These are phyloP conservation scores for Yamagishiella unicocca DNA, from an alignment of 139 green algal genomes.

Conservation along the genomic window DNA sequence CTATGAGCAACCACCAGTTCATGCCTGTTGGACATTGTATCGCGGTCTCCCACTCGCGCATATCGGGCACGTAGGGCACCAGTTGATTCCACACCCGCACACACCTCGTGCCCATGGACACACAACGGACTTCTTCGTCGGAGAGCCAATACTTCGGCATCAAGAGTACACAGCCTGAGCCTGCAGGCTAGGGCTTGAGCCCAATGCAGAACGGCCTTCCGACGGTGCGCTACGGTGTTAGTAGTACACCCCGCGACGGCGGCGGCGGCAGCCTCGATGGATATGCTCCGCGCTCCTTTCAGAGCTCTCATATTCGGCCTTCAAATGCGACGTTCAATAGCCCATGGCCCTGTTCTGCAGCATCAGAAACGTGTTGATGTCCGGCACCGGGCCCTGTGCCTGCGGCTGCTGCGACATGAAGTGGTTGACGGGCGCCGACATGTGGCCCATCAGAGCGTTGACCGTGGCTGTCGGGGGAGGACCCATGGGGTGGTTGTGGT, in stretches of 20 bases:
- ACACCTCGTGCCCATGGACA: too few species aligned
- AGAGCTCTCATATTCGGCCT: not conserved
- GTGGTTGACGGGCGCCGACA: not conserved
- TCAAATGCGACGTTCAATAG: too few species aligned
- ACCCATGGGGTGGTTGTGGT: not conserved
- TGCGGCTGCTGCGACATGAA: not conserved
- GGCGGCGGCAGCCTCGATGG: conserved; percentile 17
- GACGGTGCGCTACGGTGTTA: conserved; percentile 3
- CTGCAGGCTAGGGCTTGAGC: not conserved
- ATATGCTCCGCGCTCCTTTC: not conserved
- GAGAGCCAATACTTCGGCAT: not conserved
- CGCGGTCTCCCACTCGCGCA: not conserved
- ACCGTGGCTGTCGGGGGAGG: not conserved
- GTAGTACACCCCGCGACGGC: conserved; percentile 21
- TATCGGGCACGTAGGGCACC: not conserved
- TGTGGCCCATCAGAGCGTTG: conserved; percentile 1
- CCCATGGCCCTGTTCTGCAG: conserved; percentile 16
- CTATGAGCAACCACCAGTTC: not conserved
- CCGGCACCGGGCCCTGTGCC: not conserved
- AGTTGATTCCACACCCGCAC: not conserved
- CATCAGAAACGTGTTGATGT: conserved; percentile 34
- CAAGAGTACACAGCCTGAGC: not conserved
- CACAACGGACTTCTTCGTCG: not conserved
- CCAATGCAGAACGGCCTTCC: not conserved
- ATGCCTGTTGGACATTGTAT: not conserved